These are phyloP conservation scores for Albatrellus ellisii DNA, from an alignment of 768 basidiomycete genomes.

Conservation along the genomic window DNA sequence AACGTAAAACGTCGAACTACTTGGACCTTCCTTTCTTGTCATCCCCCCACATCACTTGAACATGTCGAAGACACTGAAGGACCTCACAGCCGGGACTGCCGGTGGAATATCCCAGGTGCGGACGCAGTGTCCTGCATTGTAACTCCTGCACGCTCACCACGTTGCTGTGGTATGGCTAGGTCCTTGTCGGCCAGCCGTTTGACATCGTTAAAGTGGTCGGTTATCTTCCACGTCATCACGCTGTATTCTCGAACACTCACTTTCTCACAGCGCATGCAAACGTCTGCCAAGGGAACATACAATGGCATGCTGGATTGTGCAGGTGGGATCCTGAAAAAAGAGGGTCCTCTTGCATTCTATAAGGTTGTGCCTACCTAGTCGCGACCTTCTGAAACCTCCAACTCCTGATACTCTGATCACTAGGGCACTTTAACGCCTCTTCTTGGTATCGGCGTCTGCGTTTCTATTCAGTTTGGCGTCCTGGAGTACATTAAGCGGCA, in stretches of 20 bases:
- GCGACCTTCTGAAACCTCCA: not conserved
- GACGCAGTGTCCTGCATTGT: conserved; percentile 1
- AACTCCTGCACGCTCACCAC: conserved; percentile 7
- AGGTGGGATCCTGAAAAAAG: conserved; percentile 78
- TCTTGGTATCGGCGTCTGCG: conserved; percentile 86
- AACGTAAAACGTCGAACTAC: no score
- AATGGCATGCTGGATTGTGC: conserved; percentile 82
- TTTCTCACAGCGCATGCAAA: conserved; percentile 74
- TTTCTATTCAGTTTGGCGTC: conserved; percentile 92
- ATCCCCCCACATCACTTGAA: no score
- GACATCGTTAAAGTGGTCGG: conserved; percentile 95
- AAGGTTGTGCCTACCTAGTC: conserved; percentile 39
- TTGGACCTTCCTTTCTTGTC: no score
- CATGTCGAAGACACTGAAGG: conserved; percentile 62
- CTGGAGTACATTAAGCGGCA: conserved; percentile 77
- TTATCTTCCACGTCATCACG: conserved; percentile 15
- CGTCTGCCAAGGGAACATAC: conserved; percentile 82
- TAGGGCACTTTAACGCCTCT: conserved; percentile 87
- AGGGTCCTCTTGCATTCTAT: conserved; percentile 91
- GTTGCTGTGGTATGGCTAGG: conserved; percentile 27
- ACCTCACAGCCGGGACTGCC: conserved; percentile 80
- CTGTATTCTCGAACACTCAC: conserved; percentile 9
- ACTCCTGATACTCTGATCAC: not conserved
- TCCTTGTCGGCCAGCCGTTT: conserved; percentile 88
- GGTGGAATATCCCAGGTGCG: conserved; percentile 79